These are phyloP conservation scores for Cladorrhinum samala DNA, from an alignment of 495 filamentous ascomycete species.

Conservation along the genomic window DNA sequence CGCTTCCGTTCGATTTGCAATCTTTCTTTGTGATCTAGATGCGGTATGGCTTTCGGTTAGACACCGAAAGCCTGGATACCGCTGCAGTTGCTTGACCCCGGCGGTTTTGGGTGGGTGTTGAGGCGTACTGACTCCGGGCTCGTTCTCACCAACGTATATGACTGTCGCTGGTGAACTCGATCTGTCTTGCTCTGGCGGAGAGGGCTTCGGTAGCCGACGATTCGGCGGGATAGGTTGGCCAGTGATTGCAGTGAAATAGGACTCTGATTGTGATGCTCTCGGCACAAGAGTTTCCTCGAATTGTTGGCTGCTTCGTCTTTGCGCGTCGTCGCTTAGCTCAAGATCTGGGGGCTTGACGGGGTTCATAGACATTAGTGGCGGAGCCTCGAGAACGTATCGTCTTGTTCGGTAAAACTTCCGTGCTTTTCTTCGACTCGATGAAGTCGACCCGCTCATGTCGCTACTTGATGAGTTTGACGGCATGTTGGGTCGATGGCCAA, in stretches of 20 bases:
- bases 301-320: neutral
- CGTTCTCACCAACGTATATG: neutral
- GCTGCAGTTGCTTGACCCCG: neutral
- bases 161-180: neutral
- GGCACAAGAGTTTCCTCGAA: neutral
- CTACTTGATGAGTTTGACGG: neutral
- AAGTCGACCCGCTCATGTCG: slow-evolving; percentile 1
- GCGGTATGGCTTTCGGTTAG: neutral
- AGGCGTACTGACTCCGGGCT: neutral
- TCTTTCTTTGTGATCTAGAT: neutral
- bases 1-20: neutral
- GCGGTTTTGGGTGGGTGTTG: neutral
- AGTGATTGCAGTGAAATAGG: neutral
- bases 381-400: slow-evolving; percentile 4
- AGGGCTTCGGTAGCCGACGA: neutral
- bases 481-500: slow-evolving; percentile 1
- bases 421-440: neutral
- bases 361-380: neutral
- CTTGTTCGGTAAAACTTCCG: neutral
- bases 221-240: neutral
- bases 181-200: too few relatives aligned
- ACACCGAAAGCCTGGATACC: neutral
- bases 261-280: neutral
- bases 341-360: neutral
- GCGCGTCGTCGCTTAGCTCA: neutral